phyloP scores from a whole-genome alignment of 495 filamentous ascomycete species.

The Hyaloscypha finlandica region DNA sequence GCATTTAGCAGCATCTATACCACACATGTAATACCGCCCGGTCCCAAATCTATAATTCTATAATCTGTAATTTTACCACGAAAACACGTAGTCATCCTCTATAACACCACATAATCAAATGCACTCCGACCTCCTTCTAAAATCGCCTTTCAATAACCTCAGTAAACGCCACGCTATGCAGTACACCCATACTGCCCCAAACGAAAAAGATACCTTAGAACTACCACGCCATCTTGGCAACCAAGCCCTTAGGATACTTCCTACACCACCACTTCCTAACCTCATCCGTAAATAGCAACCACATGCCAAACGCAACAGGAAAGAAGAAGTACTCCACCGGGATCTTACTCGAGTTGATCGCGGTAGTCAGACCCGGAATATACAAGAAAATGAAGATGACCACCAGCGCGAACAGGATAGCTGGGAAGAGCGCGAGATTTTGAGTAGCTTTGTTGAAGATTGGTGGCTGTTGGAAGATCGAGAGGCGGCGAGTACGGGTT shows the following conservation, averaged over 20 bases:
- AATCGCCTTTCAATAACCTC: too few relatives aligned
- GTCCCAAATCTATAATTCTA: too few relatives aligned
- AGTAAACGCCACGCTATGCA: too few relatives aligned
- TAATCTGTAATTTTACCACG: too few relatives aligned
- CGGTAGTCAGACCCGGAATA: conserved; percentile 52
- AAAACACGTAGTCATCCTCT: too few relatives aligned
- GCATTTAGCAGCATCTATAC: too few relatives aligned
- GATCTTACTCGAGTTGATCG: conserved; percentile 53
- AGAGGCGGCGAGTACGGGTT: conserved; percentile 59
- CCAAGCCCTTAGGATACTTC: conserved; percentile 46
- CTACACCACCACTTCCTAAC: conserved; percentile 52
- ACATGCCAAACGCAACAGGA: conserved; percentile 61
- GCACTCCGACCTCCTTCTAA: too few relatives aligned
- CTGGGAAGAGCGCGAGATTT: conserved; percentile 63
- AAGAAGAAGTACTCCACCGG: conserved; percentile 67
- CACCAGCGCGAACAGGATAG: conserved; percentile 59
- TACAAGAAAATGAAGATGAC: conserved; percentile 65
- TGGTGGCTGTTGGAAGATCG: conserved; percentile 65
- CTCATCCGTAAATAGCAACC: conserved; percentile 59
- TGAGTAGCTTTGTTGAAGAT: conserved; percentile 54
- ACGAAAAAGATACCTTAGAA: too few relatives aligned
- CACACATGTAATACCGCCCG: too few relatives aligned
- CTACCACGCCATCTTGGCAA: conserved; percentile 54
- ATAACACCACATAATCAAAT: too few relatives aligned
- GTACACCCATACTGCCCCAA: too few relatives aligned